Conservation (phyloP, 192 early-diverging fungal genomes). For the Phlyctochytrium planicorne region DNA sequence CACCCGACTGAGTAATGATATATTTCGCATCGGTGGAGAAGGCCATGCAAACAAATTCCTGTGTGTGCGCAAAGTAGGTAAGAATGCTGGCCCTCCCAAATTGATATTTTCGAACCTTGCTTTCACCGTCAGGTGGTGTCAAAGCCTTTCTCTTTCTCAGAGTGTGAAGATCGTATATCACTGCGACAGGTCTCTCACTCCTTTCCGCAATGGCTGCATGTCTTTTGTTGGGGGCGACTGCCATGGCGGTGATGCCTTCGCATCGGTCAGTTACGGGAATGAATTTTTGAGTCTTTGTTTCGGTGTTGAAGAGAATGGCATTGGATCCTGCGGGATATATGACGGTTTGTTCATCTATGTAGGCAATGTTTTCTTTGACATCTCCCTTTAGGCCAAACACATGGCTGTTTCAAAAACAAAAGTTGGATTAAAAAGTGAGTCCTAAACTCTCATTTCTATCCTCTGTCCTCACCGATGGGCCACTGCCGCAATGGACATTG, state of each 20-base stretch:
- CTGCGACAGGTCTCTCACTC: slow-evolving; percentile 41
- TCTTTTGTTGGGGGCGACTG: slow-evolving; percentile 48
- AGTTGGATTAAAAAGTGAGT: too few relatives aligned
- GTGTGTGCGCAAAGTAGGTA: not conserved
- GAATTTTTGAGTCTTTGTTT: slow-evolving; percentile 55
- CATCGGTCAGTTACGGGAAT: slow-evolving; percentile 54
- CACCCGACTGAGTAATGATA: slow-evolving; percentile 50
- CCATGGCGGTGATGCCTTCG: slow-evolving; percentile 53
- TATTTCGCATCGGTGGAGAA: slow-evolving; percentile 62
- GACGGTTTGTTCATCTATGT: slow-evolving; percentile 58
- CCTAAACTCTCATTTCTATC: not conserved
- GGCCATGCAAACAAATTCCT: slow-evolving; percentile 57
- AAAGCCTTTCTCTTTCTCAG: slow-evolving; percentile 53
- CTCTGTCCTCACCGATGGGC: slow-evolving; percentile 43
- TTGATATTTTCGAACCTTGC: too few relatives aligned
- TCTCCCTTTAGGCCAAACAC: slow-evolving; percentile 58
- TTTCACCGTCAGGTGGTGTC: slow-evolving; percentile 38
- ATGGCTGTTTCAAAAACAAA: slow-evolving; percentile 32
- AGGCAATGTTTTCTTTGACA: slow-evolving; percentile 43
- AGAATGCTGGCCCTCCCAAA: slow-evolving; percentile 8
- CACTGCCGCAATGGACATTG: slow-evolving; percentile 60
- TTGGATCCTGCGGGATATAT: slow-evolving; percentile 62
- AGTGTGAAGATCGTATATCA: slow-evolving; percentile 55
- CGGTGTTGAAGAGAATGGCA: slow-evolving; percentile 54
- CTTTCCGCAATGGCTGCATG: slow-evolving; percentile 57